Conservation (phyloP, 1,139 yeast species). For the Suhomyces taliae region DNA sequence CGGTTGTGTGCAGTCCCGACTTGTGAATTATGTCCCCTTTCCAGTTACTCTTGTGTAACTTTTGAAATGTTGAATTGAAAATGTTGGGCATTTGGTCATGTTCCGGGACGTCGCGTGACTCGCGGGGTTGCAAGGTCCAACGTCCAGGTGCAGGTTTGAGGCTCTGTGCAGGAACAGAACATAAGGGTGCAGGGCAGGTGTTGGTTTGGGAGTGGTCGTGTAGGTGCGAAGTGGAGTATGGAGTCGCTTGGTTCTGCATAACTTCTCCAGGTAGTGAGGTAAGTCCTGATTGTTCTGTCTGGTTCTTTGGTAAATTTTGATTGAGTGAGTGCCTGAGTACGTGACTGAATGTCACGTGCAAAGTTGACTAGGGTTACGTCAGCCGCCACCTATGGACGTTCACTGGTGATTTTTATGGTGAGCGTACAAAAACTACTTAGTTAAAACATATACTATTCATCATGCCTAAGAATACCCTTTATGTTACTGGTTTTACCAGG, state of each 20-base stretch:
- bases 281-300: too few species aligned
- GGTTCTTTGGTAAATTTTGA: too few species aligned
- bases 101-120: neutral
- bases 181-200: too few species aligned
- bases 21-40: neutral
- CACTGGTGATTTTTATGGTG: neutral
- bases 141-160: too few species aligned
- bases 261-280: too few species aligned
- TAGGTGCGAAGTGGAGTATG: too few species aligned
- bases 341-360: neutral
- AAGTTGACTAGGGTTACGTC: neutral
- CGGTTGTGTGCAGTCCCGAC: neutral
- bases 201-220: neutral
- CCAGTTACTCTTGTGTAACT: neutral
- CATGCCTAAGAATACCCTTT: conserved; percentile 59
- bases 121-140: neutral
- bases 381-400: neutral
- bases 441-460: neutral
- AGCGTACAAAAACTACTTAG: neutral
- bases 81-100: conserved; percentile 2
- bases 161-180: too few species aligned
- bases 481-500: conserved; percentile 61
- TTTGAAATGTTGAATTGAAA: conserved; percentile 1
- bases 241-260: too few species aligned
- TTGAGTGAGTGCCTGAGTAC: too few species aligned